A percentile compares a stretch with the other conserved stretches of the same genome.
These are phyloP conservation scores for Aureobasidium namibiae DNA, from an alignment of 2,329 filamentous ascomycete species.

Conservation along the genomic window DNA sequence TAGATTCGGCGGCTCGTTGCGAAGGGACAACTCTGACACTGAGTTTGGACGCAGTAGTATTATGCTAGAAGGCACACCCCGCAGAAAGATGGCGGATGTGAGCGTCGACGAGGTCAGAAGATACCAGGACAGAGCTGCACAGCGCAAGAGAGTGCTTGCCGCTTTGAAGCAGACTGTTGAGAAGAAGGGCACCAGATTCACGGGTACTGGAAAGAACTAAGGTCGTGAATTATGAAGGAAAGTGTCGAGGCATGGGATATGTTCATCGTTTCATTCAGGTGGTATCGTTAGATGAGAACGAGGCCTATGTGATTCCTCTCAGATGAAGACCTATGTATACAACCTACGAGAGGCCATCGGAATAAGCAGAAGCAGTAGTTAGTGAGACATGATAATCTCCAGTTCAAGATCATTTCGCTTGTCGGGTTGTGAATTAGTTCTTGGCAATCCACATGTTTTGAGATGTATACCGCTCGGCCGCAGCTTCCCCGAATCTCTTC, in stretches of 20 bases:
- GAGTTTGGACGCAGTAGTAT: conserved; percentile 12
- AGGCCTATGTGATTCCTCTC: not conserved
- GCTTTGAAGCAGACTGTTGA: conserved; percentile 26
- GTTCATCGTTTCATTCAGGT: not conserved
- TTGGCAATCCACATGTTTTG: not conserved
- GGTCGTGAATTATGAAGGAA: not conserved
- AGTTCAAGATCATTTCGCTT: not conserved
- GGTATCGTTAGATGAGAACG: not conserved
- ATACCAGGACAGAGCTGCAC: conserved; percentile 27
- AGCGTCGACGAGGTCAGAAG: conserved; percentile 32
- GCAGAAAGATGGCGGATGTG: conserved; percentile 33
- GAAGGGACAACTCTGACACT: conserved; percentile 19
- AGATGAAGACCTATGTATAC: not conserved
- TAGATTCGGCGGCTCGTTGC: conserved; percentile 10
- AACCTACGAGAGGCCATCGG: not conserved
- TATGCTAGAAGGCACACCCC: conserved; percentile 21
- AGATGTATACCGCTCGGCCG: conserved; percentile 6
- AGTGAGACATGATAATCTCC: not conserved
- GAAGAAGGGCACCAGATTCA: conserved; percentile 15
- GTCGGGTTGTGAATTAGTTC: not conserved
- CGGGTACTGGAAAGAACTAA: not conserved
- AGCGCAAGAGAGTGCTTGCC: conserved; percentile 32
- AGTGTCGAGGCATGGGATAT: not conserved
- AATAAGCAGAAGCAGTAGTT: not conserved
- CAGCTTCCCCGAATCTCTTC: not conserved